A percentile compares a stretch with the other conserved stretches of the same genome.
These are phyloP conservation scores for Collybia nuda DNA, from an alignment of 768 basidiomycete species.

Conservation along the genomic window DNA sequence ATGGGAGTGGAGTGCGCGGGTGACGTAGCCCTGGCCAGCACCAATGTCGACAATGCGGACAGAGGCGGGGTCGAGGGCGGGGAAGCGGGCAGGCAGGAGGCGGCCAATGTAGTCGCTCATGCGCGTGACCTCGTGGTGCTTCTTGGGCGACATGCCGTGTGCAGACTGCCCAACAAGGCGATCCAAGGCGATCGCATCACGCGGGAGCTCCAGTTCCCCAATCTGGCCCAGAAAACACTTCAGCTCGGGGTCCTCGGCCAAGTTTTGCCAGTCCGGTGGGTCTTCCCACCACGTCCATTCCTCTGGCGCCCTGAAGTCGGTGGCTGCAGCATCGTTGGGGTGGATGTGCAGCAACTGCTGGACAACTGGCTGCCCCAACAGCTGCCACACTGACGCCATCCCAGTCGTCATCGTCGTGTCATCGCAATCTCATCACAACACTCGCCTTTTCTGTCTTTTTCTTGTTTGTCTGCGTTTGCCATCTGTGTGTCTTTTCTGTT, in stretches of 20 bases:
- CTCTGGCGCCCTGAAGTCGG: constrained; percentile 15
- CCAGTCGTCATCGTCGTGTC: too few relatives aligned
- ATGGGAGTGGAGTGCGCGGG: constrained; percentile 42
- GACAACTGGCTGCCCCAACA: constrained; percentile 11
- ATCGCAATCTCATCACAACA: too few relatives aligned
- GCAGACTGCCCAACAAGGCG: constrained; percentile 13
- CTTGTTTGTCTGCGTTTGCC: too few relatives aligned
- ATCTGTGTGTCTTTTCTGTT: not conserved
- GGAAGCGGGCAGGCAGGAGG: constrained; percentile 17
- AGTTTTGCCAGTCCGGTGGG: constrained; percentile 23
- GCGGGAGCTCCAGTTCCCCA: constrained; percentile 20
- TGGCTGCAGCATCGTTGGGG: constrained; percentile 42
- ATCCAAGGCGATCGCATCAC: constrained; percentile 19
- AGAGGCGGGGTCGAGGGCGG: constrained; percentile 22
- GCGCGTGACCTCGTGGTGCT: constrained; percentile 66
- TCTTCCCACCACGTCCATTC: constrained; percentile 33
- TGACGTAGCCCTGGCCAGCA: constrained; percentile 72
- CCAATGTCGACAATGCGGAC: constrained; percentile 68
- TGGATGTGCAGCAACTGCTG: constrained; percentile 40
- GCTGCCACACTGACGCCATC: not conserved
- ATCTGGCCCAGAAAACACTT: constrained; percentile 16
- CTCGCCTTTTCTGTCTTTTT: too few relatives aligned
- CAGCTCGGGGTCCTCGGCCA: constrained; percentile 17
- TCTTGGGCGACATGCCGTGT: constrained; percentile 74
- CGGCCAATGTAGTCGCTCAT: constrained; percentile 56